phyloP scores from a whole-genome alignment of 306 rosid genomes.

The Prunus fruticosa region DNA sequence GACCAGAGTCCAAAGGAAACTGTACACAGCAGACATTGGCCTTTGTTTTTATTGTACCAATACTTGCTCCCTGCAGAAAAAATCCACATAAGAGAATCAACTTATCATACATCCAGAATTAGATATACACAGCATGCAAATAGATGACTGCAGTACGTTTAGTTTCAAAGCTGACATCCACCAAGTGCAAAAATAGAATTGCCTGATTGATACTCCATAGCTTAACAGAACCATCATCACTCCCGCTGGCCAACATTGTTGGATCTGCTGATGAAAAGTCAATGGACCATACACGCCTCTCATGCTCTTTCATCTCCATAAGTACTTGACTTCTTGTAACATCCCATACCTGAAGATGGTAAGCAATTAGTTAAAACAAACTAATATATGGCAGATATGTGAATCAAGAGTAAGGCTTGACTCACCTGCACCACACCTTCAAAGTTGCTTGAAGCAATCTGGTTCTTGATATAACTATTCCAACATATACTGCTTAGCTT shows the following conservation, averaged over 20 bases:
- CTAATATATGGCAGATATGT: slow-evolving; percentile 11
- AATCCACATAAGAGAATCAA: slow-evolving; percentile 77
- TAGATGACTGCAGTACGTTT: slow-evolving; percentile 89
- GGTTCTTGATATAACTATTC: slow-evolving; percentile 95
- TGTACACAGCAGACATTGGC: slow-evolving; percentile 98
- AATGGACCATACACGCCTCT: slow-evolving; percentile 91
- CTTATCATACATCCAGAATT: slow-evolving; percentile 67
- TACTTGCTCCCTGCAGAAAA: slow-evolving; percentile 88
- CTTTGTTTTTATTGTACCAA: slow-evolving; percentile 88
- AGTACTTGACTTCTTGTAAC: slow-evolving; percentile 86
- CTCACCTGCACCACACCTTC: slow-evolving; percentile 97
- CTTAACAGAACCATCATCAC: slow-evolving; percentile 93
- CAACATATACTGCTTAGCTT: slow-evolving; percentile 93
- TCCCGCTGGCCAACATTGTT: slow-evolving; percentile 92
- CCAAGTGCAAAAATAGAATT: slow-evolving; percentile 96
- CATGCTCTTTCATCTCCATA: slow-evolving; percentile 91
- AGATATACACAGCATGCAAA: slow-evolving; percentile 50
- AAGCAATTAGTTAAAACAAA: slow-evolving; percentile 13
- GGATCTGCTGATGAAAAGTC: slow-evolving; percentile 95
- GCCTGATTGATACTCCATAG: slow-evolving; percentile 99
- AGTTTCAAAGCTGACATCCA: slow-evolving; percentile 97
- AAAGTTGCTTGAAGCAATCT: slow-evolving; percentile 96
- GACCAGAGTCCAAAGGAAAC: slow-evolving; percentile 77
- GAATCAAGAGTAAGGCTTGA: slow-evolving; percentile 20
- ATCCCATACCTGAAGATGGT: slow-evolving; percentile 82